Conservation (phyloP, 768 basidiomycete species). For the Solioccasus polychromus region DNA sequence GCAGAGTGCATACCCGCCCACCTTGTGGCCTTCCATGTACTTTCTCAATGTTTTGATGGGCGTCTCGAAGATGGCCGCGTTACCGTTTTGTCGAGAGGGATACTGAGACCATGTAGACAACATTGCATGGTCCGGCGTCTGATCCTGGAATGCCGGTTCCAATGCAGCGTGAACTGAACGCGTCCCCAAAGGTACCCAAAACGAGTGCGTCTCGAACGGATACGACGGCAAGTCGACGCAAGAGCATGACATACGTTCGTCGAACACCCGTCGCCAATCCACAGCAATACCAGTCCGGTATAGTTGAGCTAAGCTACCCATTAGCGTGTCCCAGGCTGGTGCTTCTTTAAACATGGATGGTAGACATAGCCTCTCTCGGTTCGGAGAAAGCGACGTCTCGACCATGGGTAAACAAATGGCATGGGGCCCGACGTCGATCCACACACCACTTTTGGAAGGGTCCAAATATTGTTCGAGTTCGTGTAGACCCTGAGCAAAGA, state of each 20-base stretch:
- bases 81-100: too few relatives aligned
- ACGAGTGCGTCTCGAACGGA: conserved; percentile 53
- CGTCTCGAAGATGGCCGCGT: too few relatives aligned
- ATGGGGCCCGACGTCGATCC: conserved; percentile 72
- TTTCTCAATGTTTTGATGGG: too few relatives aligned
- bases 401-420: conserved; percentile 57
- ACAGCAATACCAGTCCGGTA: conserved; percentile 42
- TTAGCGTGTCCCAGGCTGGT: conserved; percentile 44
- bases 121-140: too few relatives aligned
- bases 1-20: too few relatives aligned
- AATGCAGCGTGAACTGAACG: background rate
- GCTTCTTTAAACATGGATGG: conserved; percentile 48
- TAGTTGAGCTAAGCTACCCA: conserved; percentile 44
- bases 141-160: too few relatives aligned
- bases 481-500: conserved; percentile 50
- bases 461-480: conserved; percentile 33
- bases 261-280: conserved; percentile 56
- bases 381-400: conserved; percentile 26
- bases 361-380: conserved; percentile 40
- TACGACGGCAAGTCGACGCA: conserved; percentile 61
- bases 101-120: too few relatives aligned
- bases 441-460: conserved; percentile 37
- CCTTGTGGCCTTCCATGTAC: too few relatives aligned
- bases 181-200: conserved; percentile 53
- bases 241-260: conserved; percentile 38